Conservation (phyloP, 2,329 filamentous ascomycete genomes). For the Alternaria dauci region DNA sequence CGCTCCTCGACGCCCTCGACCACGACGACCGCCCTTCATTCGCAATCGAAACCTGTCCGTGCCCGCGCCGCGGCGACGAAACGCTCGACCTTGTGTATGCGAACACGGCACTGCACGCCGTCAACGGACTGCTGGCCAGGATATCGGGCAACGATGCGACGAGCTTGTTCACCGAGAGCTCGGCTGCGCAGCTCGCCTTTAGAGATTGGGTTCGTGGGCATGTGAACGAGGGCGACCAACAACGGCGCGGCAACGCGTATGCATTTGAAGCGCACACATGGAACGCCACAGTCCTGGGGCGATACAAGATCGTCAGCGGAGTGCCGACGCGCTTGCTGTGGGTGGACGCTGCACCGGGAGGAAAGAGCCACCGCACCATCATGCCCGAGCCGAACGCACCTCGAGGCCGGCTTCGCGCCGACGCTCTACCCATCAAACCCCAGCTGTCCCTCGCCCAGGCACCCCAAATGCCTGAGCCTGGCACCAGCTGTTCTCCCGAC, state of each 20-base stretch:
- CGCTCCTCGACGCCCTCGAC: conserved; percentile 34
- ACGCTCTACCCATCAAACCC: conserved; percentile 46
- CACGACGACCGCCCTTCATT: conserved; percentile 38
- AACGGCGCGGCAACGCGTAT: conserved; percentile 26
- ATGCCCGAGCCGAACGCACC: conserved; percentile 48
- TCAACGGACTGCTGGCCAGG: conserved; percentile 25
- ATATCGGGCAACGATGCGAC: conserved; percentile 28
- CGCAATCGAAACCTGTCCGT: conserved; percentile 23
- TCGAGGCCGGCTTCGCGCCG: conserved; percentile 53
- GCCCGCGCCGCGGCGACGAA: conserved; percentile 13
- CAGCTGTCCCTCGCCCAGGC: conserved; percentile 19
- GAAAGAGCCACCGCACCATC: conserved; percentile 2
- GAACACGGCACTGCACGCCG: conserved; percentile 34
- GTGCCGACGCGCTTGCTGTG: conserved; percentile 20
- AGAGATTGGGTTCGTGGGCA: conserved; percentile 36
- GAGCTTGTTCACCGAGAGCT: conserved; percentile 24
- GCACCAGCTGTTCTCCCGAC: background rate
- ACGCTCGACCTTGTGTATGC: conserved; percentile 33
- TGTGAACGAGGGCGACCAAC: conserved; percentile 17
- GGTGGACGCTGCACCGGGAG: conserved; percentile 13
- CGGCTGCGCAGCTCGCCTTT: conserved; percentile 34
- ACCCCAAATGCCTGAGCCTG: background rate
- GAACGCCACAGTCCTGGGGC: conserved; percentile 33
- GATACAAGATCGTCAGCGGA: conserved; percentile 45
- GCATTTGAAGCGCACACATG: conserved; percentile 40